phyloP scores from a whole-genome alignment of 495 filamentous ascomycete species.

The Bacidia rubella region DNA sequence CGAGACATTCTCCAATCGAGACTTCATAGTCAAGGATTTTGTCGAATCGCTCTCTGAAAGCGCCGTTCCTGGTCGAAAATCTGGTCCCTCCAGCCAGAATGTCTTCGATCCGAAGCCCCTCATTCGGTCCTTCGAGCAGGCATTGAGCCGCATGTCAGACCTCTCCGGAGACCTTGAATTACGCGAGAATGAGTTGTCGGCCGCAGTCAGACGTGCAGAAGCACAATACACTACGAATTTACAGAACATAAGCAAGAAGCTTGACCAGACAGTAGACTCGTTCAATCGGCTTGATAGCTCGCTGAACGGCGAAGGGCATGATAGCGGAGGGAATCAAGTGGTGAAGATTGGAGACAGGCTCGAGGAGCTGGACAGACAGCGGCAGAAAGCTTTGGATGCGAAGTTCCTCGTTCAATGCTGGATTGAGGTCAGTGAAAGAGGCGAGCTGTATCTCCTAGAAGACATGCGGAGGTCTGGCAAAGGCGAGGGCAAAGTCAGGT shows the following conservation, averaged over 20 bases:
- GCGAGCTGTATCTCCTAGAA: conserved; percentile 65
- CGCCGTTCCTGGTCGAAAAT: conserved; percentile 60
- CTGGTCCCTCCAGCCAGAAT: conserved; percentile 44
- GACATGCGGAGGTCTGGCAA: conserved; percentile 66
- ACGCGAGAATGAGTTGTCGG: conserved; percentile 78
- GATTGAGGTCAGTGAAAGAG: conserved; percentile 78
- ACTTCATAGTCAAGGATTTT: conserved; percentile 97
- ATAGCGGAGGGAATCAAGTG: conserved; percentile 64
- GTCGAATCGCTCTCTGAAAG: conserved; percentile 84
- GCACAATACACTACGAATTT: conserved; percentile 81
- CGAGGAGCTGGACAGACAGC: conserved; percentile 86
- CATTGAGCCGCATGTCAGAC: conserved; percentile 60
- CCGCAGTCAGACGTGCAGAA: conserved; percentile 81
- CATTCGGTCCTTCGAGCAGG: conserved; percentile 88
- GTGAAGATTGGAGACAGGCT: conserved; percentile 90
- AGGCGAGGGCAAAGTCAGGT: conserved; percentile 75
- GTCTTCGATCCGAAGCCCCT: conserved; percentile 95
- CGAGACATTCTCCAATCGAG: conserved; percentile 70
- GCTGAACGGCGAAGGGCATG: conserved; percentile 46
- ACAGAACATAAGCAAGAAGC: conserved; percentile 67
- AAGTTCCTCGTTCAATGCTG: conserved; percentile 93
- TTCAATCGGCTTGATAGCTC: conserved; percentile 81
- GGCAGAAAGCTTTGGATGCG: conserved; percentile 78
- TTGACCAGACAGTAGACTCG: conserved; percentile 78
- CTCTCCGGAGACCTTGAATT: conserved; percentile 77